Evolutionary conservation across 2,329 filamentous ascomycete genomes (phyloP), one percentile per base, ranked within the genome.

Genomic region (Sporothrix pallida): DNA sequence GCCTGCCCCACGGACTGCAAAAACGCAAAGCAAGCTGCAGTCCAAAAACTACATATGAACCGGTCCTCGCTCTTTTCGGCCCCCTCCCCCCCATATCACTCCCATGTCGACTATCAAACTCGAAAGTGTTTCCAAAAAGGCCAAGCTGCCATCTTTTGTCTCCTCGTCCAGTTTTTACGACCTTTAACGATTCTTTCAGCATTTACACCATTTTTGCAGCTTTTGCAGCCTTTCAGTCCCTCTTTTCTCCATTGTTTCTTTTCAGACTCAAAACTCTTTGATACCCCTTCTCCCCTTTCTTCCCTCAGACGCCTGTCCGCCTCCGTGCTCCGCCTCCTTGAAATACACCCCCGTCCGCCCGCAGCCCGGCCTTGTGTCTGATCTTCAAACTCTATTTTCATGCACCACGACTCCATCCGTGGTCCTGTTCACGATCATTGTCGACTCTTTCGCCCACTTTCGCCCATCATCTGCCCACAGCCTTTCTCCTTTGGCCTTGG

Each of bases 21-120:
- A 50, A 17, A 50, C 62, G 37, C 17, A 42, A 54, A 9, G 37
- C 52, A 60, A 31, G 9, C 54, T 72, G 58, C 26, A 60, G 20
- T 31, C 17, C 37, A 63, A 26, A 63, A 56, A 74, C 46, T 72
- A 72, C 74, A 58, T 75, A 68, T 67, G 68, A 26, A 54, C 54
- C 15, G 9, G 60, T 42, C 71, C 44, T 74, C 52, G 72, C 70
- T 72, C 74, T 44, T 37, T 68, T 60, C 48, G 20, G 71, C 70
- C 69, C 74, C 72, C 73, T 69, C 72, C 70, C 74, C 74, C 77
- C 74, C 74, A 26, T 56, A 20, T 5, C 42, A 7, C 12, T 65
- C 54, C 67, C 65, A 42, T 71, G 67, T 82, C 79, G 76, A 79
- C 81, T 83, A 81, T 83, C 84, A 84, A 84, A 83, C 82, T 79